Percentiles rank a stretch among this genome's conserved stretches.
Evolutionary conservation across 495 filamentous ascomycete species (phyloP).

Genomic region (Aspergillus taichungensis): DNA sequence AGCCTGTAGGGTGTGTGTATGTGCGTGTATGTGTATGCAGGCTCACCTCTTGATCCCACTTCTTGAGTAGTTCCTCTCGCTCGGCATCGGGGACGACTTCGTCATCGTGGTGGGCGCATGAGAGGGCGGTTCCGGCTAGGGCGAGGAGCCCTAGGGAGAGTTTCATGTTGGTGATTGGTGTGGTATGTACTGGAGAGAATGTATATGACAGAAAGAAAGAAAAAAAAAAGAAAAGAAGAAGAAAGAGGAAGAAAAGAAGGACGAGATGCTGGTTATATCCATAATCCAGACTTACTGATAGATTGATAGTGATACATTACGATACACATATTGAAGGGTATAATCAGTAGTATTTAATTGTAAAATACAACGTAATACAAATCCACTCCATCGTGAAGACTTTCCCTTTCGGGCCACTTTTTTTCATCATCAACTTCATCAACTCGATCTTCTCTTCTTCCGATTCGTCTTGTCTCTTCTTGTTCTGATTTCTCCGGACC

Average conservation of each 20-base stretch:
- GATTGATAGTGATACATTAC: too few species aligned
- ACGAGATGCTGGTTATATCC: constrained; percentile 1
- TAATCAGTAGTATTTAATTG: too few species aligned
- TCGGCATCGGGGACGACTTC: constrained; percentile 33
- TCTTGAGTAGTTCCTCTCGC: constrained; percentile 39
- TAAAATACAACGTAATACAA: constrained; percentile 19
- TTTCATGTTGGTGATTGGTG: constrained; percentile 23
- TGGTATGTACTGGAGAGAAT: constrained; percentile 7
- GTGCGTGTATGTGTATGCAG: background rate
- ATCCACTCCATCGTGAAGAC: constrained; percentile 32
- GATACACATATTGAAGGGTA: constrained; percentile 13
- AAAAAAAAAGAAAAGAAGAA: constrained; percentile 9
- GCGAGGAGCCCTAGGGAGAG: constrained; percentile 23
- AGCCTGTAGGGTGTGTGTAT: too few species aligned
- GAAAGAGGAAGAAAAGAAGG: constrained; percentile 11
- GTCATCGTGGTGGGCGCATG: constrained; percentile 31
- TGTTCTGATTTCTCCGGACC: background rate
- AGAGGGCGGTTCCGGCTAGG: constrained; percentile 24
- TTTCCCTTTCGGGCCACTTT: constrained; percentile 34
- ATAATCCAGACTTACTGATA: too few species aligned
- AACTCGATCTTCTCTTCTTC: background rate
- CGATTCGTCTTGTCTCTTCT: background rate
- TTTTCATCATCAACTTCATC: constrained; percentile 3
- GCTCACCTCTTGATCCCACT: constrained; percentile 46
- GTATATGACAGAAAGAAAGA: background rate